Evolutionary conservation across 306 rosid genomes (phyloP).

Genomic region (Arachis stenosperma): DNA sequence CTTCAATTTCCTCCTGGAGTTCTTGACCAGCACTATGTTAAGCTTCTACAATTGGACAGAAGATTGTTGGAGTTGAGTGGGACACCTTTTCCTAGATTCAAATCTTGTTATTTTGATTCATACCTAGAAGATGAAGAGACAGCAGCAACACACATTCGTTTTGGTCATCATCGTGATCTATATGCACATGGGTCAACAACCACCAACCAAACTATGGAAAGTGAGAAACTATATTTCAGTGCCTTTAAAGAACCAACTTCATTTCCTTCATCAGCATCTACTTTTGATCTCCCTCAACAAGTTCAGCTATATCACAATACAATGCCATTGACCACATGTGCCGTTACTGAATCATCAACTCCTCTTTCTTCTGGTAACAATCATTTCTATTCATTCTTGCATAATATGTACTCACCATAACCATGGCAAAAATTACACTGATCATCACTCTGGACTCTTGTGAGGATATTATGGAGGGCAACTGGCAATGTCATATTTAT

Average conservation of each 20-base stretch:
- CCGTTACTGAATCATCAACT: not conserved
- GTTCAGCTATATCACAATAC: not conserved
- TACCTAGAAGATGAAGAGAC: not conserved
- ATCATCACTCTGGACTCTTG: too few relatives aligned
- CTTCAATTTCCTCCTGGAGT: constrained; percentile 51
- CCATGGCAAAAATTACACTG: too few relatives aligned
- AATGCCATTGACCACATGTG: not conserved
- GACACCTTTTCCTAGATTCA: constrained; percentile 43
- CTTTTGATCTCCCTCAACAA: constrained; percentile 8
- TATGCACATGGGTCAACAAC: not conserved
- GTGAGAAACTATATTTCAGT: not conserved
- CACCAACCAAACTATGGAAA: not conserved
- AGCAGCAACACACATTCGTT: constrained; percentile 24
- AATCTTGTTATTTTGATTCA: constrained; percentile 44
- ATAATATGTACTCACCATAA: not conserved
- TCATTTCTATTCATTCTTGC: not conserved
- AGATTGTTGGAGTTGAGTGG: constrained; percentile 46
- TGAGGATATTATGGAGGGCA: not conserved
- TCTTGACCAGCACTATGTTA: constrained; percentile 49
- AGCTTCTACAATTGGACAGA: constrained; percentile 42
- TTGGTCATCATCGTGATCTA: constrained; percentile 8
- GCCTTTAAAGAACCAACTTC: not conserved
- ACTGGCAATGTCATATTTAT: too few relatives aligned
- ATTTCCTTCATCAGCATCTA: not conserved
- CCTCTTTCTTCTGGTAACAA: constrained; percentile 29